Evolutionary conservation across 257 asterid genomes (phyloP), one percentile per base, ranked within the genome.

Genomic region (Catharanthus roseus): DNA sequence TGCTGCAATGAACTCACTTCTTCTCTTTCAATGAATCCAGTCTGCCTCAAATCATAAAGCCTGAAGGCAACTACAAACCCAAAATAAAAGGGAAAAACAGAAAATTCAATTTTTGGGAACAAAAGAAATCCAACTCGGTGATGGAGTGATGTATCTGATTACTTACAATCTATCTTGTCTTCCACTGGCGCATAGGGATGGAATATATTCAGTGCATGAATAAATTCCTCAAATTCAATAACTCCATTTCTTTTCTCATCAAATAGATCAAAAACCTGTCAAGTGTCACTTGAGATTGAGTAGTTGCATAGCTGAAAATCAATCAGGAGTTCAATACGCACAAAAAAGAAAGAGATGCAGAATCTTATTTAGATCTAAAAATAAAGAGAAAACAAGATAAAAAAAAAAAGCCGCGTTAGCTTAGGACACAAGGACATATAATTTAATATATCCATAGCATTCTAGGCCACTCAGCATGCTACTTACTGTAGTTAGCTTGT

Each of bases 161-260:
- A 62, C 92, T 83, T 80, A 84, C 96, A 90, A 49, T 90, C 84
- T 74, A 85, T 83, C 78, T 90, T 90, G 45, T 87, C 88, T 65
- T 88, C 95, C 69, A 76, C 18, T 26, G 96, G 92, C 56, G 90
- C 84, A 74, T 19, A 39, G 69, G 96, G 97, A 84, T 90, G 97
- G 82, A 90, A 90, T 10, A 90, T 82, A 65, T 86, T 83, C 61
- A 89, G 88, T 38, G 95, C 82, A 39, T 89, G 95, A 72, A 91
- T 49, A 67, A 91, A 91, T 75, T 91, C 97, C 68, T 87, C 96
- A 76, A 89, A 91, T 49, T 91, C 96, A 75, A 91, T 85, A 21
- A 89, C 95, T 5, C 96, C 96, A 78, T 88, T 87, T 85, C 74
- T 74, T 81, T 89, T 91, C 78, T 87, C 95, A 77, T 91, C 96